A percentile compares a stretch with the other conserved stretches of the same genome.
These are phyloP conservation scores for Ceratobasidium sp. DNA, from an alignment of 1,284 basidiomycete species.

Conservation along the genomic window DNA sequence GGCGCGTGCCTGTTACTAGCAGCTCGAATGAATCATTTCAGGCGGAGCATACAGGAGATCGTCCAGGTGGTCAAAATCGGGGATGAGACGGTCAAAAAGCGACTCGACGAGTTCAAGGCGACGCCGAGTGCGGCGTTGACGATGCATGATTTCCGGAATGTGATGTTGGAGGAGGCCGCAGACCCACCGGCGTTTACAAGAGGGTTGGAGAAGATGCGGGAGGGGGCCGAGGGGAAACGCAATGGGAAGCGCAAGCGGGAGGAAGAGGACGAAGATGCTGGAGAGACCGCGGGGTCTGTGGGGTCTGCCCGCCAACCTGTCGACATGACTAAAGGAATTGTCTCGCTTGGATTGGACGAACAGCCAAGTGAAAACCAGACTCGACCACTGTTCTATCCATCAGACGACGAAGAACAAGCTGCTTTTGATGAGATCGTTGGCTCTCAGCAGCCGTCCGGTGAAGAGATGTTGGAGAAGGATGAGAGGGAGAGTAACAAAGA, in stretches of 20 bases:
- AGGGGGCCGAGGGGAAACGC: slow-evolving; percentile 56
- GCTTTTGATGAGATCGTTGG: slow-evolving; percentile 49
- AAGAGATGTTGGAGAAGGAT: slow-evolving; percentile 52
- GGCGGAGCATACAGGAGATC: slow-evolving; percentile 93
- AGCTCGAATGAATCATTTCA: slow-evolving; percentile 98
- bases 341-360: slow-evolving; percentile 23
- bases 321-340: slow-evolving; percentile 36
- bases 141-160: slow-evolving; percentile 90
- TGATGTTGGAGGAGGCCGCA: slow-evolving; percentile 92
- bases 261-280: slow-evolving; percentile 55
- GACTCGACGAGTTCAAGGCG: slow-evolving; percentile 95
- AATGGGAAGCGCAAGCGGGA: slow-evolving; percentile 53
- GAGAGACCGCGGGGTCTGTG: slow-evolving; percentile 42
- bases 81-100: slow-evolving; percentile 92
- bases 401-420: slow-evolving; percentile 54
- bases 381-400: slow-evolving; percentile 44
- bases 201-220: slow-evolving; percentile 78
- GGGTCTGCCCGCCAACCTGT: slow-evolving; percentile 22
- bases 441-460: slow-evolving; percentile 52
- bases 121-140: slow-evolving; percentile 90
- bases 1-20: slow-evolving; percentile 96
- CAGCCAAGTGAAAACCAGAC: slow-evolving; percentile 45
- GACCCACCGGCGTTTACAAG: slow-evolving; percentile 91
- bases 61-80: slow-evolving; percentile 99
- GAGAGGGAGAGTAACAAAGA: slow-evolving; percentile 52